Evolutionary conservation across 2,329 filamentous ascomycete genomes (phyloP).

Genomic region (Epichloe hybrida): DNA sequence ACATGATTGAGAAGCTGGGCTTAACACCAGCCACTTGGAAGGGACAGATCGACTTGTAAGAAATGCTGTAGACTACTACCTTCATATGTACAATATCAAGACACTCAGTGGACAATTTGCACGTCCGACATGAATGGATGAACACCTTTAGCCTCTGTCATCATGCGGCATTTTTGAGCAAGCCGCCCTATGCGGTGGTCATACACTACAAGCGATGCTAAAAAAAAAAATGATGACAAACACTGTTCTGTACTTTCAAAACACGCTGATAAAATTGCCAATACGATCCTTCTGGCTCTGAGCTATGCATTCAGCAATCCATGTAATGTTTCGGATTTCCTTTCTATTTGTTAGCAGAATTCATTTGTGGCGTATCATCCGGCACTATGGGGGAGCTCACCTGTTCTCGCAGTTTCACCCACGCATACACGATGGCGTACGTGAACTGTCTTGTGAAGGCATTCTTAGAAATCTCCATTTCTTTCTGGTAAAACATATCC

Average conservation of each 20-base stretch:
- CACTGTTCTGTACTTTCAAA: conserved; percentile 37
- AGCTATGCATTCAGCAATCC: conserved; percentile 98
- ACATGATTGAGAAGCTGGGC: conserved; percentile 73
- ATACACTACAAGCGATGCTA: conserved; percentile 30
- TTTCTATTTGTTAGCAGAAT: conserved; percentile 29
- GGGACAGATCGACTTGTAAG: conserved; percentile 56
- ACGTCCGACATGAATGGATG: conserved; percentile 1
- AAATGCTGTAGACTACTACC: conserved; percentile 28
- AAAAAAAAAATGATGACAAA: not conserved
- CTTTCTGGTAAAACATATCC: conserved; percentile 97
- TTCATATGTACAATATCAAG: conserved; percentile 37
- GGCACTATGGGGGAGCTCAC: conserved; percentile 35
- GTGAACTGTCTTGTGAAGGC: conserved; percentile 96
- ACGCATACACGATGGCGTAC: conserved; percentile 87
- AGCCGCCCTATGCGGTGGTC: conserved; percentile 14
- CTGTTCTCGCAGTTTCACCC: conserved; percentile 96
- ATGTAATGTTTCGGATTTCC: conserved; percentile 99
- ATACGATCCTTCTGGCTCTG: conserved; percentile 99
- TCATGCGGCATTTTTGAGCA: conserved; percentile 18
- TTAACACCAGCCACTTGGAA: conserved; percentile 82
- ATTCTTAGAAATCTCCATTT: conserved; percentile 95
- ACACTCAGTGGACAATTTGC: conserved; percentile 9
- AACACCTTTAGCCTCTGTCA: conserved; percentile 11
- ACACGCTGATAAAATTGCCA: conserved; percentile 96
- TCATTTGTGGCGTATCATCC: not conserved